These are phyloP conservation scores for Rutstroemia sp. DNA, from an alignment of 2,329 filamentous ascomycete species.

Conservation along the genomic window DNA sequence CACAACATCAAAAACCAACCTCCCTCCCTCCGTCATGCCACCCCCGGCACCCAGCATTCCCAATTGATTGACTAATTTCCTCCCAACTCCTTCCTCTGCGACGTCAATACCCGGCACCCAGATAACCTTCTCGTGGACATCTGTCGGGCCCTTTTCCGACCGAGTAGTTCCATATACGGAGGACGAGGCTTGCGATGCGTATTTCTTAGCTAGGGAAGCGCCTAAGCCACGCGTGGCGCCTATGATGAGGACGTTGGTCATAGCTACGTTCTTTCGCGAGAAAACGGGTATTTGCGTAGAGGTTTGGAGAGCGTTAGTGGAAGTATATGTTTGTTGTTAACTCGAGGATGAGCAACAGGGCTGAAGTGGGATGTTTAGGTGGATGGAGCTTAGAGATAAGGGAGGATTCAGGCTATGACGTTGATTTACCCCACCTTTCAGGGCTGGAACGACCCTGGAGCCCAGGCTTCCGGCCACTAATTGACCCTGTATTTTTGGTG, in stretches of 20 bases:
- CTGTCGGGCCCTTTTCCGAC: conserved; percentile 36
- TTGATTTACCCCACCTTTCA: too few species aligned
- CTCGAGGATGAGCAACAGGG: too few species aligned
- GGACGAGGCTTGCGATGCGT: conserved; percentile 40
- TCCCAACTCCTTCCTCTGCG: conserved; percentile 38
- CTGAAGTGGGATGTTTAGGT: too few species aligned
- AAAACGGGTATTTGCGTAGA: too few species aligned
- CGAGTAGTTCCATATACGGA: conserved; percentile 55
- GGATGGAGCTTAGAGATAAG: too few species aligned
- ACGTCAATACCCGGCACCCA: conserved; percentile 57
- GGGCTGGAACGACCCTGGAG: too few species aligned
- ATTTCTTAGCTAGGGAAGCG: conserved; percentile 50
- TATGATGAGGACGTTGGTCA: conserved; percentile 46
- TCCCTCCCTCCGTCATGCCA: conserved; percentile 20
- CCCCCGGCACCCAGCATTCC: conserved; percentile 23
- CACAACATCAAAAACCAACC: conserved; percentile 37
- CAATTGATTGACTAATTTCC: conserved; percentile 40
- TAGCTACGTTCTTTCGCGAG: background rate
- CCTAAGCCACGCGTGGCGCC: conserved; percentile 64
- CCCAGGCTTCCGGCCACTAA: too few species aligned
- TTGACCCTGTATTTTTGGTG: too few species aligned
- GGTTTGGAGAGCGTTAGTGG: too few species aligned
- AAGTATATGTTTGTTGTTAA: too few species aligned
- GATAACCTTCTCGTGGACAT: conserved; percentile 35
- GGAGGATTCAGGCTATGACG: too few species aligned